Base-by-base conservation (phyloP, 139 green algal genomes). In the Tetradesmus lagerheimii region DNA sequence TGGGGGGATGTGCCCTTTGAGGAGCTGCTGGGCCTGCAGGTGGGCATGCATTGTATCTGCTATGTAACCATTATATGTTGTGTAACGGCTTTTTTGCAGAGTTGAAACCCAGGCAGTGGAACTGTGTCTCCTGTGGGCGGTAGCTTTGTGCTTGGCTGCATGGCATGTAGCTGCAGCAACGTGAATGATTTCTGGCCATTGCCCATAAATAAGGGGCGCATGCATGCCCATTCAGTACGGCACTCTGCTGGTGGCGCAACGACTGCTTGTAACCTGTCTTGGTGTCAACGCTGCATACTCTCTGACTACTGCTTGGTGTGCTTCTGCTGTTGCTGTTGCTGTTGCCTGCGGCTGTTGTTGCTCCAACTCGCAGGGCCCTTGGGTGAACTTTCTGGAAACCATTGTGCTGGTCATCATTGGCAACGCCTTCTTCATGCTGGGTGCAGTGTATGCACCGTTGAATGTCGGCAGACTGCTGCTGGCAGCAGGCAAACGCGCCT, bases 1-100 rank as follows among this genome's bases (percentile, higher is more conserved):
- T 90, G 86, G 86, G 91, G 91, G 15, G 93, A 96, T 75, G 74
- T 96, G 71, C 91, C 94, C 1, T 93, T 96, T 82, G 93, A 96
- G 45, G 94, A 96, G 84, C 89, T 96, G 27, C 83, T 96, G 20
- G 94, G 94, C 20, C 78, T 96, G 82, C 80, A 88, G 83, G 83
- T 88, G 38, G 9, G 71, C 11, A 12, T 47, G 35, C 37, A 53
- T 37, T 31, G 15, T 27, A 5, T 47, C 2, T n/a, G 29, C 9
- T 11, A 80, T 27, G 11, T n/a, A n/a, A 34, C 23, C 15, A 16
- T 39, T 79, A 29, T 4, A 27, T 25, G 74, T 23, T 27, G 25
- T 11, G 47, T 27, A 47, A 4, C 23, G 9, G n/a, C n/a, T n/a
- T n/a, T n/a, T n/a, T n/a, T n/a, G n/a, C n/a, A n/a, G n/a, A n/a